Evolutionary conservation across 306 rosid genomes (phyloP).

Genomic region (Myrica gale): DNA sequence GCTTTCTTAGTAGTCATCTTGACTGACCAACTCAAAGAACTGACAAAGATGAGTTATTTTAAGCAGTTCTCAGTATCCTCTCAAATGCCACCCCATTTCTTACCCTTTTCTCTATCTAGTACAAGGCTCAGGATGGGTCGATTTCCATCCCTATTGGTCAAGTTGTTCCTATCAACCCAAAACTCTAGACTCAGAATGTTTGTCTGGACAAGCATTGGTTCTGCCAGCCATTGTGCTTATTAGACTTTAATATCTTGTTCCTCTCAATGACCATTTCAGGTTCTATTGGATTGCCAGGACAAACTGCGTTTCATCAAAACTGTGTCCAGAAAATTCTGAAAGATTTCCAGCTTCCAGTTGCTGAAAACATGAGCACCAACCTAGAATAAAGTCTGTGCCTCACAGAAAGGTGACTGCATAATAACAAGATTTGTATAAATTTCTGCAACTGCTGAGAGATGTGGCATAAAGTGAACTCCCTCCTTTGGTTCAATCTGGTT

Average conservation of each 20-base stretch:
- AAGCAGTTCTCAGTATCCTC: background rate
- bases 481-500: background rate
- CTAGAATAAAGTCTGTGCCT: background rate
- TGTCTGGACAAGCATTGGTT: background rate
- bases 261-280: background rate
- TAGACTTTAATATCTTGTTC: background rate
- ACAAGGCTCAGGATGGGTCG: background rate
- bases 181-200: too few relatives aligned
- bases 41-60: background rate
- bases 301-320: background rate
- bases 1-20: background rate
- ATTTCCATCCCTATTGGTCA: too few relatives aligned
- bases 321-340: background rate
- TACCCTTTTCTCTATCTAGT: background rate
- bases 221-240: background rate
- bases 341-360: background rate
- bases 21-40: background rate
- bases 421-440: background rate
- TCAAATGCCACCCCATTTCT: background rate
- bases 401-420: background rate
- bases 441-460: background rate
- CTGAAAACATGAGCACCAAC: background rate
- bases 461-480: background rate
- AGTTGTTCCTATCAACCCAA: background rate
- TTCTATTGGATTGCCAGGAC: background rate